Evolutionary conservation across 1,284 basidiomycete genomes (phyloP), one percentile per base, ranked within the genome.

Genomic region (Fomitiporia mediterranea): DNA sequence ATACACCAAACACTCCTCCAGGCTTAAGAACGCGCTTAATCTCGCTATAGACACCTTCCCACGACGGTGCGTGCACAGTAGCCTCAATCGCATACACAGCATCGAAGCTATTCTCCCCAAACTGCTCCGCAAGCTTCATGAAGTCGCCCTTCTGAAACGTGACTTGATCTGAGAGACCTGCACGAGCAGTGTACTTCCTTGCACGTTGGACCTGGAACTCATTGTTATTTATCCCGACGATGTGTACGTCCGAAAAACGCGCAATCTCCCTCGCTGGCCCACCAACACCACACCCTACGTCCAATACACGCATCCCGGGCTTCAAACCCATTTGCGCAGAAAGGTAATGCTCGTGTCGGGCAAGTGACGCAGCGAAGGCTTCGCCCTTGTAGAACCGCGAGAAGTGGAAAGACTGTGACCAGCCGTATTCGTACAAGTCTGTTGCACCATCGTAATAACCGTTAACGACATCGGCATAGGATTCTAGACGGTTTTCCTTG

Each of bases 1-100:
- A 98, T 43, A 98, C 88, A 69, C 94, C 95, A 70, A 98, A 98
- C 39, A 91, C 78, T 65, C 96, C 96, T 75, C 95, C 96, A 4
- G 96, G 96, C 78, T 99, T 99, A 67, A 99, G 81, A 27, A 98
- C 90, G 74, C 91, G 92, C 72, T 84, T 82, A 69, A 99, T 97
- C 74, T 99, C 84, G 40, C 87, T 84, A 68, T 99, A 99, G 39
- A 98, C 91, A 61, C 94, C 95, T 69, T 98, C 95, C 78, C 89
- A 98, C 43, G 87, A 84, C 11, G 96, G 96, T 1, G 96, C 95
- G 69, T 99, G 96, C 57, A 92, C 90, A 23, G 97, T 99, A 1
- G 96, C 96, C 77, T 99, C 97, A 65, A 99, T 97, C 49, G 96
- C 96, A 68, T 98, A 98, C 30, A 94, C 92, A 56, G 97, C 97